phyloP scores from a whole-genome alignment of 306 rosid genomes.

The Medicago ruthenica region DNA sequence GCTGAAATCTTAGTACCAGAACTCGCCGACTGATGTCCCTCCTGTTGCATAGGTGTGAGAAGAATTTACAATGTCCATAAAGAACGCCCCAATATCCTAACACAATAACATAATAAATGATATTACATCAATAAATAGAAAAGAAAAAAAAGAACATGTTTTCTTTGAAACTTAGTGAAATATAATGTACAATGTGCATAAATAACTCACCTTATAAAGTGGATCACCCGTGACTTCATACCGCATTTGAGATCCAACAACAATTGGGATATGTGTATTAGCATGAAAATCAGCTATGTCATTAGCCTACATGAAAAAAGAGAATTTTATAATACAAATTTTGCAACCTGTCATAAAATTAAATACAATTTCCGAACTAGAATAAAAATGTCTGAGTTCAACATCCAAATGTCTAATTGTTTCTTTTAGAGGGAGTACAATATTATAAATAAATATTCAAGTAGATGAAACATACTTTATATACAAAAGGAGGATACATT shows the following conservation, averaged over 20 bases:
- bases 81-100: constrained; percentile 80
- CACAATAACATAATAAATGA: neutral
- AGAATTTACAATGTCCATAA: constrained; percentile 83
- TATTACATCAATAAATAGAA: neutral
- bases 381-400: constrained; percentile 8
- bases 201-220: constrained; percentile 69
- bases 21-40: constrained; percentile 83
- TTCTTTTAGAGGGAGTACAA: constrained; percentile 17
- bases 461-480: neutral
- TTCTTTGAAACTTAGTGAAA: neutral
- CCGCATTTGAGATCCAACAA: constrained; percentile 87
- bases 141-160: neutral
- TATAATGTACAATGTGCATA: constrained; percentile 7
- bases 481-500: neutral
- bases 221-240: constrained; percentile 90
- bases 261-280: constrained; percentile 88
- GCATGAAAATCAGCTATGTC: constrained; percentile 75
- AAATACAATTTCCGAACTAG: constrained; percentile 2
- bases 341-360: constrained; percentile 16
- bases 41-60: constrained; percentile 98
- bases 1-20: constrained; percentile 64
- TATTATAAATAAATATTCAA: constrained; percentile 26
- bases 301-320: constrained; percentile 59
- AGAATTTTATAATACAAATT: neutral
- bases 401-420: constrained; percentile 21